A percentile compares a stretch with the other conserved stretches of the same genome.
These are phyloP conservation scores for Wickerhamomyces sydowiorum DNA, from an alignment of 805 yeast species.

Conservation along the genomic window DNA sequence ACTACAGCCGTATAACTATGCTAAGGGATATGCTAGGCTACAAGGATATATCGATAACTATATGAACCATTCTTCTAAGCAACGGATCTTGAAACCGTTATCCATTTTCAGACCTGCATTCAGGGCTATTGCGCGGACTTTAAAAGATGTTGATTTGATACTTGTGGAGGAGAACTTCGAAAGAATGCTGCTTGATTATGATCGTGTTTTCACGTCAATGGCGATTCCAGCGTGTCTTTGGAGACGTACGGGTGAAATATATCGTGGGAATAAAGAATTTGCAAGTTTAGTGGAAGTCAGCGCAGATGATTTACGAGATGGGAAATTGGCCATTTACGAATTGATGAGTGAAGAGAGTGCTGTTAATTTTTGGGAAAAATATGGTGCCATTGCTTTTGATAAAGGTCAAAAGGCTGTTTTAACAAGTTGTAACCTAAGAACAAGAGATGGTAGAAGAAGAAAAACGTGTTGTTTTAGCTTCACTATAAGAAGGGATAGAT, in stretches of 20 bases:
- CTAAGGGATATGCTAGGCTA: conserved; percentile 84
- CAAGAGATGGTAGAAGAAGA: conserved; percentile 73
- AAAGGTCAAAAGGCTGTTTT: conserved; percentile 92
- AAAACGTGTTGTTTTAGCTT: conserved; percentile 91
- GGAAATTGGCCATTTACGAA: conserved; percentile 87
- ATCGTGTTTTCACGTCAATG: conserved; percentile 93
- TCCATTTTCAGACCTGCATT: conserved; percentile 88
- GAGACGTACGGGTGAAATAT: conserved; percentile 96
- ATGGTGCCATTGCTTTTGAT: conserved; percentile 94
- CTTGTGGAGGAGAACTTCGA: conserved; percentile 93
- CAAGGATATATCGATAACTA: conserved; percentile 90
- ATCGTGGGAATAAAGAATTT: conserved; percentile 92
- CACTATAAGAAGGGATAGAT: conserved; percentile 86
- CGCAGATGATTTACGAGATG: conserved; percentile 88
- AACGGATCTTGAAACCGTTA: conserved; percentile 79
- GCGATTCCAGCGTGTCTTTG: conserved; percentile 97
- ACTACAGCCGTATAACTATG: conserved; percentile 88
- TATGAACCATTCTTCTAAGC: conserved; percentile 80
- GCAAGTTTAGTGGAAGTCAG: conserved; percentile 87
- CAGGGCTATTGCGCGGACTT: conserved; percentile 82
- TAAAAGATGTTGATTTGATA: conserved; percentile 87
- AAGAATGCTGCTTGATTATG: conserved; percentile 87
- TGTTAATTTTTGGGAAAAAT: conserved; percentile 96
- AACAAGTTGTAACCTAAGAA: conserved; percentile 83
- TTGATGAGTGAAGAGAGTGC: conserved; percentile 94